Percentiles rank a stretch among this genome's conserved stretches.
Evolutionary conservation across 1,284 basidiomycete genomes (phyloP).

Genomic region (Cutaneotrichosporon cutaneum): DNA sequence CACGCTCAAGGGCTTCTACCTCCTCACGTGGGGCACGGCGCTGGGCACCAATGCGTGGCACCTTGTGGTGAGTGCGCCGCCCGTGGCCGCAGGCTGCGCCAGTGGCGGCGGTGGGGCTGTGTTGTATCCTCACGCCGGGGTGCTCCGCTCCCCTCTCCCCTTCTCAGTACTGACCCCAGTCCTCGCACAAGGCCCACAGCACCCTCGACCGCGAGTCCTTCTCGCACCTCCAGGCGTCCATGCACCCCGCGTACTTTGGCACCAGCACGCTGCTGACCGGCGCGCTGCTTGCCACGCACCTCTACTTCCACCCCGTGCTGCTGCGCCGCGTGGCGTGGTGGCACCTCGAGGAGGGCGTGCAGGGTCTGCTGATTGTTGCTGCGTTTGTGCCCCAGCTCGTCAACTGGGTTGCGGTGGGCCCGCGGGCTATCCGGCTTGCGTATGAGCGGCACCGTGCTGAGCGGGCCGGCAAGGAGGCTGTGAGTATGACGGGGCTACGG

Average conservation of each 20-base stretch:
- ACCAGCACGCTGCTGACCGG: conserved; percentile 62
- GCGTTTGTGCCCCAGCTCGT: conserved; percentile 59
- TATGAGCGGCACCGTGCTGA: conserved; percentile 69
- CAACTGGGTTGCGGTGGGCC: conserved; percentile 49
- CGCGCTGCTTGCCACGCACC: conserved; percentile 63
- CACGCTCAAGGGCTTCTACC: conserved; percentile 52
- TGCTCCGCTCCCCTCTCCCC: not conserved
- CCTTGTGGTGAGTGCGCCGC: conserved; percentile 36
- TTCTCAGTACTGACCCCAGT: conserved; percentile 20
- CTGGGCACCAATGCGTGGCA: conserved; percentile 51
- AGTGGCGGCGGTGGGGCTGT: too few relatives aligned
- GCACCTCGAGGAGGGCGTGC: conserved; percentile 64
- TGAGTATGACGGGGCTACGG: conserved; percentile 45
- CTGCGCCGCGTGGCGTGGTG: conserved; percentile 52
- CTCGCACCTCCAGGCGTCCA: conserved; percentile 67
- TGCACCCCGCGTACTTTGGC: conserved; percentile 73
- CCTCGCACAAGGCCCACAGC: conserved; percentile 34
- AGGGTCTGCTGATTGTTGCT: conserved; percentile 63
- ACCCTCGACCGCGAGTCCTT: conserved; percentile 64
- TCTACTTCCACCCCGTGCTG: conserved; percentile 64
- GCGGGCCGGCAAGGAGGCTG: conserved; percentile 65
- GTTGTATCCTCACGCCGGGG: too few relatives aligned
- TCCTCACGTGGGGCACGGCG: conserved; percentile 52
- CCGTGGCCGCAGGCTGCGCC: too few relatives aligned
- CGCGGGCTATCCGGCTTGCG: conserved; percentile 58